Evolutionary conservation across 257 asterid genomes (phyloP).

Genomic region (Coffea eugenioides): DNA sequence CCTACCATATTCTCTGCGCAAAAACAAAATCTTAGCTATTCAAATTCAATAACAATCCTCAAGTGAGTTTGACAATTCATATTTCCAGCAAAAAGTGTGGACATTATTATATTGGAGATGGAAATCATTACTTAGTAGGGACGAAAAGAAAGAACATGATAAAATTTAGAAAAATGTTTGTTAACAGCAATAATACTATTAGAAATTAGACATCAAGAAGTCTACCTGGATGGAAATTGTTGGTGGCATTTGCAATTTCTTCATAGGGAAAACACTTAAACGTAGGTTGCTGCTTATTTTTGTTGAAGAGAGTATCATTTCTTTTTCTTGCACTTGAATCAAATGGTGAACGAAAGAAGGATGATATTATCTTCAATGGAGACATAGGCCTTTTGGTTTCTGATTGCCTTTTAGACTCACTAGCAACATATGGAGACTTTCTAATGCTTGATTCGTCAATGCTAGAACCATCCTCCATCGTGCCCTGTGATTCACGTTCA

Average conservation of each 20-base stretch:
- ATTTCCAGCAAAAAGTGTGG: neutral
- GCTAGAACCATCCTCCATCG: slow-evolving; percentile 46
- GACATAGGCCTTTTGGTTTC: slow-evolving; percentile 43
- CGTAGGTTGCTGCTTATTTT: slow-evolving; percentile 34
- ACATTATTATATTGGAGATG: neutral
- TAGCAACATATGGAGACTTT: slow-evolving; percentile 21
- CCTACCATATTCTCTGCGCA: slow-evolving; percentile 73
- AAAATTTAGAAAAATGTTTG: neutral
- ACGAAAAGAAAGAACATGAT: neutral
- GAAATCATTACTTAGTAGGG: neutral
- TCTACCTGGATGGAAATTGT: slow-evolving; percentile 56
- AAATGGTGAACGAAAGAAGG: slow-evolving; percentile 36
- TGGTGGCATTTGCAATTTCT: slow-evolving; percentile 65
- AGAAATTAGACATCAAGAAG: neutral
- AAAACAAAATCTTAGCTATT: neutral
- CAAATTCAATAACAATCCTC: neutral
- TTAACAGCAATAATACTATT: neutral
- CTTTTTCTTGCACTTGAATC: slow-evolving; percentile 36
- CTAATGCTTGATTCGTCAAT: slow-evolving; percentile 36
- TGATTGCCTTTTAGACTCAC: slow-evolving; percentile 16
- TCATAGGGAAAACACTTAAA: slow-evolving; percentile 56
- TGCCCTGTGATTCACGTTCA: slow-evolving; percentile 47
- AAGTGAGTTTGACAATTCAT: neutral
- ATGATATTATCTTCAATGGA: slow-evolving; percentile 42
- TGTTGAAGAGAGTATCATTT: slow-evolving; percentile 19